A percentile compares a stretch with the other conserved stretches of the same genome.
Evolutionary conservation across 2,329 filamentous ascomycete species (phyloP).

Genomic region (Colletotrichum spaethianum): DNA sequence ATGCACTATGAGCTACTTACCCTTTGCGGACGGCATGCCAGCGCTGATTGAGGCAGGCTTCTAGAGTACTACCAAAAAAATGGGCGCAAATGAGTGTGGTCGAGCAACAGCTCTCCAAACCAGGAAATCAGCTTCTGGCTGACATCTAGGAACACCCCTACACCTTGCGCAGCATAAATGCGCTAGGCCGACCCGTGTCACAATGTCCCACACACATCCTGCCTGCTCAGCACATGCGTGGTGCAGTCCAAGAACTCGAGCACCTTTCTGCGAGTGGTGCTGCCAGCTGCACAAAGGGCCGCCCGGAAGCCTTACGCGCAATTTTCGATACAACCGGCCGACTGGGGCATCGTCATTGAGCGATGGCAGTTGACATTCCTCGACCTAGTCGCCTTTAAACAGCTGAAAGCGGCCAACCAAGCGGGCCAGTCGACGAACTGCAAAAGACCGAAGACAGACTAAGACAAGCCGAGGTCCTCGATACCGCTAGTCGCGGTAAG

Average conservation of each 20-base stretch:
- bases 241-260: conserved; percentile 13
- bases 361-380: not conserved
- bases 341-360: conserved; percentile 1
- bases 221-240: conserved; percentile 16
- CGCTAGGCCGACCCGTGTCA: conserved; percentile 20
- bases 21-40: conserved; percentile 35
- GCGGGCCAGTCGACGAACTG: conserved; percentile 14
- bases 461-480: conserved; percentile 34
- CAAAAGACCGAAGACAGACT: conserved; percentile 23
- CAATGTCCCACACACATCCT: conserved; percentile 22
- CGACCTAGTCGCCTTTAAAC: conserved; percentile 6
- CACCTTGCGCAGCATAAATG: conserved; percentile 22
- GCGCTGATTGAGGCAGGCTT: conserved; percentile 41
- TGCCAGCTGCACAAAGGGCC: conserved; percentile 28
- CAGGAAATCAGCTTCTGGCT: conserved; percentile 39
- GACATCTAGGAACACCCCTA: conserved; percentile 36
- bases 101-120: conserved; percentile 37
- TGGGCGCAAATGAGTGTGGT: conserved; percentile 33
- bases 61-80: conserved; percentile 35
- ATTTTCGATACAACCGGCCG: conserved; percentile 10
- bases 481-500: conserved; percentile 36
- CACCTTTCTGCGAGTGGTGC: conserved; percentile 24
- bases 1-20: conserved; percentile 26
- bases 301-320: conserved; percentile 37
- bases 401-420: conserved; percentile 32